phyloP scores from a whole-genome alignment of 257 asterid genomes.

The Solanum appendiculatum region DNA sequence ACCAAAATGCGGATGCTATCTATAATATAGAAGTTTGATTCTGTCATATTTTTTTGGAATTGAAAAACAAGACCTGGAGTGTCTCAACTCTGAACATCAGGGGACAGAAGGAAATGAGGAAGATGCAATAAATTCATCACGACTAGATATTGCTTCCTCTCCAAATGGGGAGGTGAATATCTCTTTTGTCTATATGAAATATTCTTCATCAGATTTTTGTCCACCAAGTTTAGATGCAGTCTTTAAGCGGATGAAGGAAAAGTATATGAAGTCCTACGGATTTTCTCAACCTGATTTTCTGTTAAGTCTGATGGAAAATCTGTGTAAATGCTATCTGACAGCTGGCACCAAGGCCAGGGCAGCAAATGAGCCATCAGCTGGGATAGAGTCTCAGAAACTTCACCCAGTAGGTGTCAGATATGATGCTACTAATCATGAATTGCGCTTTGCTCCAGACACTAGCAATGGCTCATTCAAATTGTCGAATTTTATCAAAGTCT shows the following conservation, averaged over 20 bases:
- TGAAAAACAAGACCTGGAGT: slow-evolving; percentile 8
- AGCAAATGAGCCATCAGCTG: slow-evolving; percentile 1
- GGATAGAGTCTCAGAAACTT: neutral
- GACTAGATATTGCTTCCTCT: slow-evolving; percentile 30
- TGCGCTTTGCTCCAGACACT: slow-evolving; percentile 8
- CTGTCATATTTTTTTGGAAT: neutral
- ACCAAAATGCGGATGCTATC: neutral
- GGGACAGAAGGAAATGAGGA: slow-evolving; percentile 4
- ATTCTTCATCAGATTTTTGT: slow-evolving; percentile 2
- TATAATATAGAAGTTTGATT: neutral
- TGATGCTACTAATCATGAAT: slow-evolving; percentile 8
- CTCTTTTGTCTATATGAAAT: slow-evolving; percentile 8
- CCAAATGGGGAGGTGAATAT: slow-evolving; percentile 30
- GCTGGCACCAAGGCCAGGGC: slow-evolving; percentile 4
- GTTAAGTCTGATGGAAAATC: slow-evolving; percentile 20
- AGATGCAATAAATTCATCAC: neutral
- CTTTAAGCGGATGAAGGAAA: slow-evolving; percentile 24
- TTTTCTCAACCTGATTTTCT: slow-evolving; percentile 21
- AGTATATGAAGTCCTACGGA: slow-evolving; percentile 9
- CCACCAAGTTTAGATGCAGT: slow-evolving; percentile 22
- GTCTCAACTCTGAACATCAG: neutral
- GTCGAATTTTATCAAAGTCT: slow-evolving; percentile 3
- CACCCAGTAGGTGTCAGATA: neutral
- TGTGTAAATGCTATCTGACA: slow-evolving; percentile 27
- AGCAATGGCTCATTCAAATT: slow-evolving; percentile 1